phyloP scores from a whole-genome alignment of 306 rosid genomes.

The Prunus kanzakura region DNA sequence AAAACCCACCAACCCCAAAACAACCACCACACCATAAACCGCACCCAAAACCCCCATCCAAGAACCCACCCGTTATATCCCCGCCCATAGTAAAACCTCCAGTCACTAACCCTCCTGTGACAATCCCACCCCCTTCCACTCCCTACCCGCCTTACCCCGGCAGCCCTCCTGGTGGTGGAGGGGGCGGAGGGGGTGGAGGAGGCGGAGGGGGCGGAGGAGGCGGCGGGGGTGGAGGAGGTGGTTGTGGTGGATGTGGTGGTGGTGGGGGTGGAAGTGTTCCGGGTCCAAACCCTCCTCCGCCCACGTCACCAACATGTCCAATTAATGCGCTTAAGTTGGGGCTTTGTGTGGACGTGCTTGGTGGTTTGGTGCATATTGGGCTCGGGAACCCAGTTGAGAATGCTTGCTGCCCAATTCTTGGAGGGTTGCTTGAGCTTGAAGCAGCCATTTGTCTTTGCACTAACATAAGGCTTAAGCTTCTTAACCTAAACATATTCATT shows the following conservation, averaged over 20 bases:
- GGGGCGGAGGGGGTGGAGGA: neutral
- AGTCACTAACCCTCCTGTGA: conserved; percentile 45
- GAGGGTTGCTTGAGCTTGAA: conserved; percentile 81
- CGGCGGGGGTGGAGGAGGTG: neutral
- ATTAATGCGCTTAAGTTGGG: conserved; percentile 74
- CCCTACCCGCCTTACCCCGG: conserved; percentile 36
- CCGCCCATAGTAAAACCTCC: conserved; percentile 62
- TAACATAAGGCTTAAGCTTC: conserved; percentile 63
- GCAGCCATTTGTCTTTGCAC: conserved; percentile 92
- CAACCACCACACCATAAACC: conserved; percentile 17
- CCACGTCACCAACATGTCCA: conserved; percentile 51
- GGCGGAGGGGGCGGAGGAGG: neutral
- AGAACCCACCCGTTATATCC: conserved; percentile 25
- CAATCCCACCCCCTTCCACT: conserved; percentile 47
- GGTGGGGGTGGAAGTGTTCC: conserved; percentile 27
- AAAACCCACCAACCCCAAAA: conserved; percentile 37
- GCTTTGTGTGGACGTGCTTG: conserved; percentile 76
- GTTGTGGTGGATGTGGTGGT: conserved; percentile 10
- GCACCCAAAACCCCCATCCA: conserved; percentile 27
- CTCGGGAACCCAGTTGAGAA: conserved; percentile 68
- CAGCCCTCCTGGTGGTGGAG: neutral
- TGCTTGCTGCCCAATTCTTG: conserved; percentile 76
- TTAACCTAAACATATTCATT: conserved; percentile 65
- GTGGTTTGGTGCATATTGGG: conserved; percentile 76
- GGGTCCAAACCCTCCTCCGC: conserved; percentile 31